Evolutionary conservation across 768 basidiomycete species (phyloP), one percentile per base, ranked within the genome.

Genomic region (Trametes punicea): DNA sequence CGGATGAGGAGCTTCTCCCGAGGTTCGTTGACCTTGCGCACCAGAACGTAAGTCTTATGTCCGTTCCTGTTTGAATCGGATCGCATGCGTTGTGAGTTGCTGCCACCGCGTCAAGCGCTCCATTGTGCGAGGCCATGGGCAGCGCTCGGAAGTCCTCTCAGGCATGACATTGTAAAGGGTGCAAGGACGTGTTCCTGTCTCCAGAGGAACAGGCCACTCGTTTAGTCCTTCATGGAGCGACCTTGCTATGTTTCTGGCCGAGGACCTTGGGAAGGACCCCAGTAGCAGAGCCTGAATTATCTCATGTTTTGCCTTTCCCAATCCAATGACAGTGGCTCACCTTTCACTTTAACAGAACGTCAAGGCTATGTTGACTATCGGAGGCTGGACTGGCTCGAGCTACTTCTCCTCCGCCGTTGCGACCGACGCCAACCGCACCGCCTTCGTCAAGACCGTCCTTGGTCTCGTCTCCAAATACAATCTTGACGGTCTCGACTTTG

Each of bases 371-470:
- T 56, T 87, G 26, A 80, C 83, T 0, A 73, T 92, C 16, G 89
- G 89, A 26, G 89, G 89, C 21, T 90, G 86, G 85, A 75, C 71
- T 3, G 89, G 88, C 4, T 77, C 82, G 2, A 67, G 60, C 25
- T 87, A 74, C 67, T 90, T 82, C 67, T 90, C 88, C 1, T 72
- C 80, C 6, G 73, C 76, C 15, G 79, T 90, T 11, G 81, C 77
- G 3, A 82, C 77, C 4, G 68, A 81, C 0, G 69, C 67, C 39
- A 87, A 84, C 59, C 77, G 87, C 16, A 82, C 83, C 4, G 72
- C 74, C 3, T 90, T 91, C 58, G 82, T 83, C n/a, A 70, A 81
- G n/a, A 78, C 86, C 0, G 70, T 87, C 11, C 66, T 75, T 1
- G 65, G 68, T 9, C 70, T 89, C 9, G 81, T 75, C 2, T 58